A percentile compares a stretch with the other conserved stretches of the same genome.
Conservation (phyloP, 345 rosid genomes). For the Viola odorata region DNA sequence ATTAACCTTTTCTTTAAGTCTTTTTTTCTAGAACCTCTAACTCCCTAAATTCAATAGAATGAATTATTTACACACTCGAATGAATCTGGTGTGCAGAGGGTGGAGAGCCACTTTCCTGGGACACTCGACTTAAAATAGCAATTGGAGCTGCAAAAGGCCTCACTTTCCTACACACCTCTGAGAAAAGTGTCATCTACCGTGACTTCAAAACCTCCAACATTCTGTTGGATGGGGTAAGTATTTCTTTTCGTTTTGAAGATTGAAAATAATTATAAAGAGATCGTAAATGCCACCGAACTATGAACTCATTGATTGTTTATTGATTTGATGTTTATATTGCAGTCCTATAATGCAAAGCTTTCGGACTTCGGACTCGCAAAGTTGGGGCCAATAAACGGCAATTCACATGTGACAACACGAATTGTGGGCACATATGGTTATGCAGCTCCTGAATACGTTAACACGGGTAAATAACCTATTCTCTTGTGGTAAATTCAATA, state of each 20-base stretch:
- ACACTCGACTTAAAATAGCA: constrained; percentile 51
- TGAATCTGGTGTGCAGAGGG: constrained; percentile 31
- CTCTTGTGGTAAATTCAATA: not conserved
- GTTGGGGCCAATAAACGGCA: constrained; percentile 60
- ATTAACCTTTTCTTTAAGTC: not conserved
- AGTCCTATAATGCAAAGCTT: constrained; percentile 67
- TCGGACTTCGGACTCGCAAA: constrained; percentile 87
- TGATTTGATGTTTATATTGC: not conserved
- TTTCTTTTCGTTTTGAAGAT: not conserved
- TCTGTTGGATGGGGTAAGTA: constrained; percentile 59
- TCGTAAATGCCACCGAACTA: not conserved
- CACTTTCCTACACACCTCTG: constrained; percentile 61
- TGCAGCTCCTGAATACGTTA: constrained; percentile 82
- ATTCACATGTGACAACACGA: constrained; percentile 62
- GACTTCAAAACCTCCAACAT: constrained; percentile 86
- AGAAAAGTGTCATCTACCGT: constrained; percentile 76
- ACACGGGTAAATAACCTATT: constrained; percentile 43
- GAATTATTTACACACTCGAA: too few relatives aligned
- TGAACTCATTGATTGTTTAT: not conserved
- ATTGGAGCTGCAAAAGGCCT: constrained; percentile 82
- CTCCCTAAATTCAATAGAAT: too few relatives aligned
- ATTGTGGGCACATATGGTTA: constrained; percentile 81
- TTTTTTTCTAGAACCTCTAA: too few relatives aligned
- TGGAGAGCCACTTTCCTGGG: constrained; percentile 57
- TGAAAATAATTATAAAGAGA: not conserved